Base-by-base conservation (phyloP, 768 basidiomycete species). In the Leccinum boreale region DNA sequence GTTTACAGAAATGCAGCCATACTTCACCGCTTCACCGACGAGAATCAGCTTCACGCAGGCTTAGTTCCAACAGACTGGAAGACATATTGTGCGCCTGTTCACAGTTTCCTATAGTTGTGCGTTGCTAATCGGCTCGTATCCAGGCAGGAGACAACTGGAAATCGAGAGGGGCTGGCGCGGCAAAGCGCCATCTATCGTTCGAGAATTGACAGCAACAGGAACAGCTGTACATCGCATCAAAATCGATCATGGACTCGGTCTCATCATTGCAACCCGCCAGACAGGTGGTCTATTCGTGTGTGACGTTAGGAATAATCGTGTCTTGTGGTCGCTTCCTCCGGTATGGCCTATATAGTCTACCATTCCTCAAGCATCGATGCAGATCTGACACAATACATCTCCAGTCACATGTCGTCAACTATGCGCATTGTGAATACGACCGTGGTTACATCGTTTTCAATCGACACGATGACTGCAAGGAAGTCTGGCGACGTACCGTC, bases 361-460 rank as follows among this genome's bases (percentile, higher is more conserved):
- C 31, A 14, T 24, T 50, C 56, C 50, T 10, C 14, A 15, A 23
- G 14, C 4, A 31, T 15, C 15, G 46, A 49, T 28, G 4, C n/a
- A 42, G 39, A n/a, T 33, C 56, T 70, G 19, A 48, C 24, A 9
- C 17, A 10, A 57, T 52, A 23, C 10, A 35, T 31, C 33, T 45
- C 19, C 23, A 67, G 63, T 55, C 21, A 51, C 57, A 63, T 52
- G 54, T 35, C 53, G 55, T 57, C 31, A 51, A 28, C 14, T 80
- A 76, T 49, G 89, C 89, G 0, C 90, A 92, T 64, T 81, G 83
- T 62, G 91, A 92, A 70, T 93, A 90, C 61, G 83, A 76, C 14
- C 73, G 79, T 28, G 90, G 91, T 9, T 90, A 81, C 65, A 73
- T 91, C 49, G 73, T 92, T 49, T 89, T 90, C 67, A 86, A 91